A percentile compares a stretch with the other conserved stretches of the same genome.
These are phyloP conservation scores for Cucumis melo DNA, from an alignment of 306 rosid genomes.

Conservation along the genomic window DNA sequence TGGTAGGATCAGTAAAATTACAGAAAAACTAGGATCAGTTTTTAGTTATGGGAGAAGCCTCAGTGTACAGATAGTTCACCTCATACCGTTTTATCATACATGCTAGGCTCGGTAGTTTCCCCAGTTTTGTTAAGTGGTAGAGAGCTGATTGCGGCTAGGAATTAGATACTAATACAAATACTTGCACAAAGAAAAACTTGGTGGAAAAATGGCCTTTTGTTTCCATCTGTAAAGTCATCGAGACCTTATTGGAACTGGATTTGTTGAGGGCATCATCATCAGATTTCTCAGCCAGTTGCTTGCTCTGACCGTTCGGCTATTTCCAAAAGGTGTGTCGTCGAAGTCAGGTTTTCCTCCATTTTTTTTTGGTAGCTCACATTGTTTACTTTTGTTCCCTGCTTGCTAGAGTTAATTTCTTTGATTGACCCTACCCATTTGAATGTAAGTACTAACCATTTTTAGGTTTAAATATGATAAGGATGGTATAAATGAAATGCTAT, in stretches of 20 bases:
- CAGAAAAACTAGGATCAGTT: constrained; percentile 14
- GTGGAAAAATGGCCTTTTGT: not conserved
- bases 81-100: not conserved
- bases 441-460: not conserved
- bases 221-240: not conserved
- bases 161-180: not conserved
- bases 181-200: not conserved
- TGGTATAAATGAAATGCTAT: not conserved
- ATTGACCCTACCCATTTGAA: not conserved
- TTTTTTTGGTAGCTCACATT: not conserved
- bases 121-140: constrained; percentile 2
- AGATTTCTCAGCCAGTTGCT: not conserved
- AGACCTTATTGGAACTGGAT: not conserved
- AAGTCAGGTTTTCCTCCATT: not conserved
- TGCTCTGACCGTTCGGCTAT: not conserved
- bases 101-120: not conserved
- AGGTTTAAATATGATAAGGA: not conserved
- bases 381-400: not conserved
- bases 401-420: not conserved
- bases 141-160: not conserved
- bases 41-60: not conserved
- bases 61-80: constrained; percentile 2
- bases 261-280: not conserved
- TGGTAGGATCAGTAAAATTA: constrained; percentile 10
- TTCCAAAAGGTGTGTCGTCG: not conserved